Evolutionary conservation across 2,329 filamentous ascomycete genomes (phyloP).

Genomic region (Fusarium euwallaceae): DNA sequence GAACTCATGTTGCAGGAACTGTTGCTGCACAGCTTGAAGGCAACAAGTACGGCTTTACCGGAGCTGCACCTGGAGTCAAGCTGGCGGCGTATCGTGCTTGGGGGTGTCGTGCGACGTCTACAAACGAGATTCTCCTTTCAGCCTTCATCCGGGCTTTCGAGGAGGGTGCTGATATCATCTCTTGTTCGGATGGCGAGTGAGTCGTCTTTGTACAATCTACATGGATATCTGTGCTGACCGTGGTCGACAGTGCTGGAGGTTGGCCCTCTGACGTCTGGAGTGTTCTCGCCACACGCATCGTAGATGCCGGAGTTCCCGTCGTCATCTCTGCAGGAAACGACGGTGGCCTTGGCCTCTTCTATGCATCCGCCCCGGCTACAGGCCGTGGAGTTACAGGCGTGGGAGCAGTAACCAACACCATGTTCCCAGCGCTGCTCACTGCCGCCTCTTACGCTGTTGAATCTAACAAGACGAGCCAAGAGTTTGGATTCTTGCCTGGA

Average conservation of each 20-base stretch:
- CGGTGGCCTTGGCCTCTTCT: background rate
- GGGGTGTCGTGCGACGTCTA: slow-evolving; percentile 8
- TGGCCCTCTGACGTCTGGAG: slow-evolving; percentile 1
- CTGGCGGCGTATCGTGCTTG: slow-evolving; percentile 62
- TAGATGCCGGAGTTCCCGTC: slow-evolving; percentile 1
- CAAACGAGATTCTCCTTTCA: slow-evolving; percentile 66
- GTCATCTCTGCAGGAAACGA: slow-evolving; percentile 3
- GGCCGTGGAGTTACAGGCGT: background rate
- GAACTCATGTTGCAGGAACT: slow-evolving; percentile 70
- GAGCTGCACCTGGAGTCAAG: slow-evolving; percentile 66
- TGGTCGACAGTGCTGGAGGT: background rate
- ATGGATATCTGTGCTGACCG: background rate
- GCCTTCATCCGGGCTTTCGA: slow-evolving; percentile 70
- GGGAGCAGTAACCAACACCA: slow-evolving; percentile 2
- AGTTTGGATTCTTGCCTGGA: slow-evolving; percentile 5
- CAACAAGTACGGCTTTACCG: slow-evolving; percentile 62
- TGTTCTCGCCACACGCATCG: background rate
- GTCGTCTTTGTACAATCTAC: background rate
- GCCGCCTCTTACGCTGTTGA: background rate
- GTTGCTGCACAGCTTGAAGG: slow-evolving; percentile 66
- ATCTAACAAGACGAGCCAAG: background rate
- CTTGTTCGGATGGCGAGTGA: slow-evolving; percentile 29
- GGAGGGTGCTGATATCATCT: slow-evolving; percentile 67
- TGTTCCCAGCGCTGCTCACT: background rate
- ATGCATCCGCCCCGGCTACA: background rate